A percentile compares a stretch with the other conserved stretches of the same genome.
Evolutionary conservation across 108 stramenopile genomes (phyloP).

Genomic region (Thalassiosira profunda): DNA sequence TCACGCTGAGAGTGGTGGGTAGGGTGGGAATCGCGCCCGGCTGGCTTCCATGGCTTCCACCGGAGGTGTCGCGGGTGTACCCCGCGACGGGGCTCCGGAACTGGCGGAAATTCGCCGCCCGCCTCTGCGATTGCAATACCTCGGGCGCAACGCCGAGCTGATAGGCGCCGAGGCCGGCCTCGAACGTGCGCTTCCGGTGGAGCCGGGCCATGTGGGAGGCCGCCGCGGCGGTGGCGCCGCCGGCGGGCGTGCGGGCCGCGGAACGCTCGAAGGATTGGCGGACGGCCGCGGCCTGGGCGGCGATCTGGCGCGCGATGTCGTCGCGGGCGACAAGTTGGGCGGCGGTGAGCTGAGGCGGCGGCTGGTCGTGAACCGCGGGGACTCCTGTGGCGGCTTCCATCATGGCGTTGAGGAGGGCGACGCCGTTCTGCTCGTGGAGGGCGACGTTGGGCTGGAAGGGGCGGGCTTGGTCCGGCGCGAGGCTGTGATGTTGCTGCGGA

Average conservation of each 20-base stretch:
- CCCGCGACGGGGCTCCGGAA: slow-evolving; percentile 37
- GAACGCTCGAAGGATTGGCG: slow-evolving; percentile 22
- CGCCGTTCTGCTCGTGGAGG: no score
- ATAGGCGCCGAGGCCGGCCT: neutral
- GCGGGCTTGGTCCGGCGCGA: no score
- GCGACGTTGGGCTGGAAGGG: no score
- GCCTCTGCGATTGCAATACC: neutral
- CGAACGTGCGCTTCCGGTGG: slow-evolving; percentile 25
- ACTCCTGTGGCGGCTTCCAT: no score
- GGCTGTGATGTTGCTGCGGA: no score
- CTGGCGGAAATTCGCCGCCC: neutral
- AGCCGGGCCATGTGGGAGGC: slow-evolving; percentile 33
- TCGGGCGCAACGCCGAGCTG: neutral
- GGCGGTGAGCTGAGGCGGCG: no score
- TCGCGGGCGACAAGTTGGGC: no score
- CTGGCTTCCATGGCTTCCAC: neutral
- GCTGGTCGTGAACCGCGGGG: no score
- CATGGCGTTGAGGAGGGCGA: no score
- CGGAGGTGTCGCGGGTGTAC: slow-evolving; percentile 3
- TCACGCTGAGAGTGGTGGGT: neutral
- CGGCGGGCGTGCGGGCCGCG: neutral
- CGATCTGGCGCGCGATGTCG: slow-evolving; percentile 27
- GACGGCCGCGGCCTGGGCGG: slow-evolving; percentile 19
- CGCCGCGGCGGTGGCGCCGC: slow-evolving; percentile 25
- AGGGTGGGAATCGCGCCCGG: no score